Base-by-base conservation (phyloP, 441 rosid genomes). In the Breynia disticha region DNA sequence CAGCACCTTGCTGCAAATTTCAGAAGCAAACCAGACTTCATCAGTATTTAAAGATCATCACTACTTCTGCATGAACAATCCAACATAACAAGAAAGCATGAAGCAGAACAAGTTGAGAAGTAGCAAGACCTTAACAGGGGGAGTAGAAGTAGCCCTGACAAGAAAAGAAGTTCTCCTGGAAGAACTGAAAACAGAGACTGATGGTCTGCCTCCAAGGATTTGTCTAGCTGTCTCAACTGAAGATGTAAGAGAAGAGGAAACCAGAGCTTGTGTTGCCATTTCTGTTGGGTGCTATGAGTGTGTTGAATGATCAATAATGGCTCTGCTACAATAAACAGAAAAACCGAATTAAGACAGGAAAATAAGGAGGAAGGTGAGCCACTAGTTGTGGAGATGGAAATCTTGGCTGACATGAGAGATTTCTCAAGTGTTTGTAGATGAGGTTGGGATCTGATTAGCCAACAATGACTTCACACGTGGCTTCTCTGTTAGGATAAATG, bases 251-350 rank as follows among this genome's bases (percentile, higher is more conserved):
- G 96, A 82, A 32, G 94, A 81, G 41, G 98, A 87, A 18, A 87
- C 77, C 38, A 87, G 82, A 54, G 94, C 95, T 64, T 87, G 98
- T 60, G 96, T 65, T 59, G 94, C 96, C 94, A 86, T 82, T 62
- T 60, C 46, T 50, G 37, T 15, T 32, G 16, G 16, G 53, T 50
- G 19, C 11, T 14, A 38, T n/a, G n/a, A n/a, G n/a, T n/a, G n/a
- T n/a, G n/a, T n/a, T 19, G 14, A 41, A 19, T 16, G 9, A 39
- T 16, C 38, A 47, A 50, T 42, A 48, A 3, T 18, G 19, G 22
- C 21, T n/a, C n/a, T n/a, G n/a, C n/a, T n/a, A n/a, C n/a, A n/a
- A n/a, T n/a, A n/a, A n/a, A 15, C 8, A 1, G 24, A 19, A 8
- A 42, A 48, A 46, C 58, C 67, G 18, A 13, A 17, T 19, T 5